These are phyloP conservation scores for Taxillus chinensis DNA, from an alignment of 164 flowering plant species.

Conservation along the genomic window DNA sequence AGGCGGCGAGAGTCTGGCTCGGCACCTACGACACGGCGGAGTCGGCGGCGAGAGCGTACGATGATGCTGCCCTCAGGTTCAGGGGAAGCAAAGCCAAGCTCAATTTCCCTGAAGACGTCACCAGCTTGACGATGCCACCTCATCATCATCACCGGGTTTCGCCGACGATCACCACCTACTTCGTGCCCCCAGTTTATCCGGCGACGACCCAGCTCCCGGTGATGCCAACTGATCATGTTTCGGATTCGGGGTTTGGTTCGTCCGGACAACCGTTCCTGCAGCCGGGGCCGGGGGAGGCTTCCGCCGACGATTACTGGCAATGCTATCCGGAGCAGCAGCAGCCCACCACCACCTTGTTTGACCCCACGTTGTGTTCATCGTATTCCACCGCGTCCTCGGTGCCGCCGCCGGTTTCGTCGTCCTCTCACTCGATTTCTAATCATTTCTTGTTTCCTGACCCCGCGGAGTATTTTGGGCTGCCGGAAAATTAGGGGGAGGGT, in stretches of 20 bases:
- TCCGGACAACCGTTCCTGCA: slow-evolving; percentile 5
- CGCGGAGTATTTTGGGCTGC: slow-evolving; percentile 17
- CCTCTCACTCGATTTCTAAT: not conserved
- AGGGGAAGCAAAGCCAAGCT: slow-evolving; percentile 73
- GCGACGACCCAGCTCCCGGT: slow-evolving; percentile 15
- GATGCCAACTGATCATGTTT: slow-evolving; percentile 1
- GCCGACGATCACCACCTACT: slow-evolving; percentile 2
- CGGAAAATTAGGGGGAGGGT: slow-evolving; percentile 15
- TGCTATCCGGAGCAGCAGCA: slow-evolving; percentile 35
- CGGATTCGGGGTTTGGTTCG: too few species aligned
- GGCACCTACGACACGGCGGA: slow-evolving; percentile 82
- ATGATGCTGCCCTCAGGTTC: slow-evolving; percentile 69
- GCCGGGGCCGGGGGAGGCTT: slow-evolving; percentile 8
- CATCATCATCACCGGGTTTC: slow-evolving; percentile 4
- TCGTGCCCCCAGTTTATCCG: slow-evolving; percentile 14
- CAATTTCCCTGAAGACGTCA: slow-evolving; percentile 62
- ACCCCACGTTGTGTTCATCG: slow-evolving; percentile 27
- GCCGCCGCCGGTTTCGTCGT: slow-evolving; percentile 6
- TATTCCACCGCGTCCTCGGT: slow-evolving; percentile 16
- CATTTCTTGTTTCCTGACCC: slow-evolving; percentile 3
- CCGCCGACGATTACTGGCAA: slow-evolving; percentile 31
- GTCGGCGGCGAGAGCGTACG: slow-evolving; percentile 74
- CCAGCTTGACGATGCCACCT: too few species aligned
- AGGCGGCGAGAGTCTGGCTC: slow-evolving; percentile 73
- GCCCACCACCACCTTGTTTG: slow-evolving; percentile 11